Percentiles rank a stretch among this genome's conserved stretches.
phyloP scores from a whole-genome alignment of 192 early-diverging fungal genomes.

The Coemansia brasiliensis region DNA sequence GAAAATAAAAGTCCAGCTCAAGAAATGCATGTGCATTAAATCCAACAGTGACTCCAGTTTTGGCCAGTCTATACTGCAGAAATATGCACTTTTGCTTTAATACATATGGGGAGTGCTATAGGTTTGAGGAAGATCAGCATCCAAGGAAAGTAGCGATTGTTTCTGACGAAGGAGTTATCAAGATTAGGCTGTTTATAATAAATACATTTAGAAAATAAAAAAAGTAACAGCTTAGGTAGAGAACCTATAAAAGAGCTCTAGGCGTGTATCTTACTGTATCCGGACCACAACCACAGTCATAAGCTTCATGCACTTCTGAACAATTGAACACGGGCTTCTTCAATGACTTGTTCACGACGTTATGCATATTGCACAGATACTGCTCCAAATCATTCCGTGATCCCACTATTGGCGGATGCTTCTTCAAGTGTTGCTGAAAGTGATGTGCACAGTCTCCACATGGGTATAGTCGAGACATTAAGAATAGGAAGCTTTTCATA shows the following conservation, averaged over 20 bases:
- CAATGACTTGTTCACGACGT: slow-evolving; percentile 86
- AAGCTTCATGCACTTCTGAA: slow-evolving; percentile 67
- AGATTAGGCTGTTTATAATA: neutral
- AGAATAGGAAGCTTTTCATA: slow-evolving; percentile 74
- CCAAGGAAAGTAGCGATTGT: no score
- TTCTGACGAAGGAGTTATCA: neutral
- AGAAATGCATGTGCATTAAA: no score
- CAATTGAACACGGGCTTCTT: slow-evolving; percentile 85
- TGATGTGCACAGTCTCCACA: slow-evolving; percentile 96
- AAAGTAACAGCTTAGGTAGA: neutral
- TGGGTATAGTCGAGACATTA: slow-evolving; percentile 87
- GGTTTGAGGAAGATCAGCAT: no score
- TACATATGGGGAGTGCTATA: no score
- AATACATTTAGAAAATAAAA: neutral
- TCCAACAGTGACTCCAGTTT: no score
- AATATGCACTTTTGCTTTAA: no score
- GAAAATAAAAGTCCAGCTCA: no score
- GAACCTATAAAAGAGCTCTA: neutral
- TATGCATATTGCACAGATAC: slow-evolving; percentile 89
- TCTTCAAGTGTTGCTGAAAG: slow-evolving; percentile 74
- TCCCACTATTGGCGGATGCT: slow-evolving; percentile 78
- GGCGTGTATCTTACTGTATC: slow-evolving; percentile 49
- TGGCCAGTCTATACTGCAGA: no score
- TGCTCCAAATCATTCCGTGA: slow-evolving; percentile 71
- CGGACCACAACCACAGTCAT: slow-evolving; percentile 82